A percentile compares a stretch with the other conserved stretches of the same genome.
These are phyloP conservation scores for Verticillium albo-atrum DNA, from an alignment of 2,329 filamentous ascomycete genomes.

Conservation along the genomic window DNA sequence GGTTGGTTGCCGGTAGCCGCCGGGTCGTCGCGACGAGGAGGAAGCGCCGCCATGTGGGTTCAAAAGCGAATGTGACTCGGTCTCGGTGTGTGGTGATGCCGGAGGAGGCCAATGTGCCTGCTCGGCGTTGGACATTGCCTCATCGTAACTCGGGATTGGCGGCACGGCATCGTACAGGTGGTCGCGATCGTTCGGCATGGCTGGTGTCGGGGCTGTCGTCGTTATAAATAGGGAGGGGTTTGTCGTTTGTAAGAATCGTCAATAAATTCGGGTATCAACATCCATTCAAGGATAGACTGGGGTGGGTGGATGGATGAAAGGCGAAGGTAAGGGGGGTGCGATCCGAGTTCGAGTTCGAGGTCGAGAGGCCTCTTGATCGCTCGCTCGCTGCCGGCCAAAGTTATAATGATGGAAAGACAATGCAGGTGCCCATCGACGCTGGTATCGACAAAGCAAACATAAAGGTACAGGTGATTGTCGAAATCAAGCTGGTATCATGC, in stretches of 20 bases:
- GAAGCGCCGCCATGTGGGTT: conserved; percentile 41
- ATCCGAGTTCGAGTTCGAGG: conserved; percentile 13
- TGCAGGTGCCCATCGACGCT: not conserved
- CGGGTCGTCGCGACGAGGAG: conserved; percentile 37
- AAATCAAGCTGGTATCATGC: not conserved
- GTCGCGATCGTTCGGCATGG: conserved; percentile 11
- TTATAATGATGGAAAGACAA: not conserved
- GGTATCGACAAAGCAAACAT: not conserved
- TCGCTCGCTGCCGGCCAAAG: not conserved
- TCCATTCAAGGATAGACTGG: not conserved
- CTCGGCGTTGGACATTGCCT: conserved; percentile 31
- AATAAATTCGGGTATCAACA: not conserved
- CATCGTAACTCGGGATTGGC: conserved; percentile 33
- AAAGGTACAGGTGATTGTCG: not conserved
- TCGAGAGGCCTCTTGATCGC: not conserved
- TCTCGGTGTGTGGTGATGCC: conserved; percentile 33
- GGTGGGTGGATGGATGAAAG: not conserved
- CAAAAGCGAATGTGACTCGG: conserved; percentile 74
- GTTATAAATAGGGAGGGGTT: not conserved
- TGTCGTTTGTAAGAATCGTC: not conserved
- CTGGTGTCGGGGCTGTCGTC: not conserved
- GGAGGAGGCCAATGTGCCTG: conserved; percentile 21
- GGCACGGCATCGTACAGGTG: conserved; percentile 34
- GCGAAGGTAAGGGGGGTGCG: conserved; percentile 18
- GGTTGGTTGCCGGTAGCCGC: conserved; percentile 72